Percentiles rank a stretch among this genome's conserved stretches.
Evolutionary conservation across 2,329 filamentous ascomycete genomes (phyloP).

Genomic region (Xylariales sp.): DNA sequence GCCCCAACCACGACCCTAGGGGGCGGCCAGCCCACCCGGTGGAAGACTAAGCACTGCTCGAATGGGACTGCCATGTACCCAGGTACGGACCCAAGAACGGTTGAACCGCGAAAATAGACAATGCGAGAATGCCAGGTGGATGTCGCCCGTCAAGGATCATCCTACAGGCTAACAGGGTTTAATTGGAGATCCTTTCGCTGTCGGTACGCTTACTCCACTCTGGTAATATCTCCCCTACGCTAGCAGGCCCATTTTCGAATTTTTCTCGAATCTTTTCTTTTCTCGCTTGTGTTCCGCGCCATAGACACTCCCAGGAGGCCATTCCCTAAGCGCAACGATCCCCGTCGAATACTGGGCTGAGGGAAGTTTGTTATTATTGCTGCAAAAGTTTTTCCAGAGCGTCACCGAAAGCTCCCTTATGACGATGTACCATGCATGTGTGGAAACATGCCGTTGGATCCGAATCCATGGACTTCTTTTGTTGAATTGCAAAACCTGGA

Average conservation of each 20-base stretch:
- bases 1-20: conserved; percentile 3
- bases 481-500: conserved; percentile 1
- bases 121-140: conserved; percentile 3
- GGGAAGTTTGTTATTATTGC: not conserved
- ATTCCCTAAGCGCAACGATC: not conserved
- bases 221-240: conserved; percentile 27
- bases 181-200: conserved; percentile 23
- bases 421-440: no score
- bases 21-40: conserved; percentile 1
- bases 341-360: not conserved
- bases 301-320: not conserved
- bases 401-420: no score
- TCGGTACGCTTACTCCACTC: conserved; percentile 18
- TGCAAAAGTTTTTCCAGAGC: no score
- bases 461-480: not conserved
- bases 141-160: conserved; percentile 4
- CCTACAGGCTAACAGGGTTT: conserved; percentile 16
- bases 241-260: conserved; percentile 26
- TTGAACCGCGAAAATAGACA: conserved; percentile 3
- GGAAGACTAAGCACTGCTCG: not conserved
- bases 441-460: no score
- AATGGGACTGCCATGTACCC: not conserved
- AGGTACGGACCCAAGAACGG: not conserved
- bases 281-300: conserved; percentile 11
- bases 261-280: conserved; percentile 29